Evolutionary conservation across 2,329 filamentous ascomycete genomes (phyloP).

Genomic region (Endothia cerciana): DNA sequence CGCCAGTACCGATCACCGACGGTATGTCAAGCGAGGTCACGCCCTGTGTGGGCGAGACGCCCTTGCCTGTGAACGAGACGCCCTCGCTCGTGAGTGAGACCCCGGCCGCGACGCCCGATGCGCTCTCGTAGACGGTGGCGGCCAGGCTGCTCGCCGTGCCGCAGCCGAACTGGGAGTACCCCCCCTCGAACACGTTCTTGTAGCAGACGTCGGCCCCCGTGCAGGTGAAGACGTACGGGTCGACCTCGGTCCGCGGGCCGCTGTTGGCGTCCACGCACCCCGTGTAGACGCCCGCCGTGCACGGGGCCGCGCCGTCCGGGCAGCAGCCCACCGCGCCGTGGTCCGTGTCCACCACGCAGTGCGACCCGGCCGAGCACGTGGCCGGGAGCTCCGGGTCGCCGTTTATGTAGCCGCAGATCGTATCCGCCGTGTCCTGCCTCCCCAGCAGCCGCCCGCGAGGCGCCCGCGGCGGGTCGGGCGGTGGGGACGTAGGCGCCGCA

Average conservation of each 20-base stretch:
- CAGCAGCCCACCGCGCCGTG: conserved; percentile 60
- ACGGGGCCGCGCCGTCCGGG: conserved; percentile 52
- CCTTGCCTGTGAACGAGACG: conserved; percentile 47
- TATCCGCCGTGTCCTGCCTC: conserved; percentile 53
- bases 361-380: conserved; percentile 60
- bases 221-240: conserved; percentile 63
- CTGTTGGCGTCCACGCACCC: conserved; percentile 59
- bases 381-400: conserved; percentile 56
- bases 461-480: conserved; percentile 40
- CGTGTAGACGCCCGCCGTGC: conserved; percentile 60
- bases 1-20: conserved; percentile 44
- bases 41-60: conserved; percentile 45
- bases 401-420: conserved; percentile 61
- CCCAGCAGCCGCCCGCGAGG: conserved; percentile 41
- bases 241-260: conserved; percentile 51
- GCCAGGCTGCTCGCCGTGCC: conserved; percentile 53
- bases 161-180: conserved; percentile 61
- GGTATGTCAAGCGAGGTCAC: conserved; percentile 45
- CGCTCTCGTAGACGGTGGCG: conserved; percentile 52
- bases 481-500: conserved; percentile 45
- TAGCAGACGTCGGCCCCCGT: conserved; percentile 56
- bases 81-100: conserved; percentile 45
- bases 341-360: conserved; percentile 58
- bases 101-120: conserved; percentile 45
- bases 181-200: conserved; percentile 58